A percentile compares a stretch with the other conserved stretches of the same genome.
Conservation (phyloP, 192 early-diverging fungal species). For the Coemansia sp. region DNA sequence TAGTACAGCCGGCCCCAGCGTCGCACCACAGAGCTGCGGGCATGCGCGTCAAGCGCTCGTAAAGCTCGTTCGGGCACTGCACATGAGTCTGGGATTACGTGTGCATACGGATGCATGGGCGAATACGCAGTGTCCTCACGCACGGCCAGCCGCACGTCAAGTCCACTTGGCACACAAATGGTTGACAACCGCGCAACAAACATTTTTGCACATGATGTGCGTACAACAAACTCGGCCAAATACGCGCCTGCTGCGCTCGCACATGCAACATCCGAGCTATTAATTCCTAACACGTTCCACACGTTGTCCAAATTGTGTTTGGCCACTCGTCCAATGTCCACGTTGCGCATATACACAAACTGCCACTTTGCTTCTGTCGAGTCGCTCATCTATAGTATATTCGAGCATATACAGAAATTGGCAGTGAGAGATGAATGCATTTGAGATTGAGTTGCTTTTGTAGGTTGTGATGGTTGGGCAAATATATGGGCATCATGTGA, state of each 20-base stretch:
- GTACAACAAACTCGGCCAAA: constrained; percentile 40
- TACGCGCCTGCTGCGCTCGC: constrained; percentile 33
- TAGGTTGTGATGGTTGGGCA: neutral
- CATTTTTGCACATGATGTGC: constrained; percentile 8
- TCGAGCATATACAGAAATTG: too few species aligned
- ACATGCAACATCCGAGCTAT: constrained; percentile 15
- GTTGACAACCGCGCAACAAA: constrained; percentile 8
- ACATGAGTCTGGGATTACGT: constrained; percentile 9
- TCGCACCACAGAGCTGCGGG: constrained; percentile 19
- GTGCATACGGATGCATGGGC: constrained; percentile 26
- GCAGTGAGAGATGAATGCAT: too few species aligned
- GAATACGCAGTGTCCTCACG: constrained; percentile 20
- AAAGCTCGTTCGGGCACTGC: constrained; percentile 19
- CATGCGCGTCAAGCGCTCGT: constrained; percentile 26
- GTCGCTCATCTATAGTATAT: neutral
- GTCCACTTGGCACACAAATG: constrained; percentile 6
- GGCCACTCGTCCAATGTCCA: constrained; percentile 39
- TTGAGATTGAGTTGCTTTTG: neutral
- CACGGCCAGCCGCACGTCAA: constrained; percentile 25
- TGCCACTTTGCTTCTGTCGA: constrained; percentile 8
- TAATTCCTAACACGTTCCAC: constrained; percentile 27
- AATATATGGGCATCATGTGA: too few species aligned
- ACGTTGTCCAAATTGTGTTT: constrained; percentile 6
- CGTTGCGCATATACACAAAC: constrained; percentile 54
- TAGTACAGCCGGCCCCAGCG: constrained; percentile 44